Evolutionary conservation across 2,329 filamentous ascomycete genomes (phyloP).

Genomic region (Daldinia sp.): DNA sequence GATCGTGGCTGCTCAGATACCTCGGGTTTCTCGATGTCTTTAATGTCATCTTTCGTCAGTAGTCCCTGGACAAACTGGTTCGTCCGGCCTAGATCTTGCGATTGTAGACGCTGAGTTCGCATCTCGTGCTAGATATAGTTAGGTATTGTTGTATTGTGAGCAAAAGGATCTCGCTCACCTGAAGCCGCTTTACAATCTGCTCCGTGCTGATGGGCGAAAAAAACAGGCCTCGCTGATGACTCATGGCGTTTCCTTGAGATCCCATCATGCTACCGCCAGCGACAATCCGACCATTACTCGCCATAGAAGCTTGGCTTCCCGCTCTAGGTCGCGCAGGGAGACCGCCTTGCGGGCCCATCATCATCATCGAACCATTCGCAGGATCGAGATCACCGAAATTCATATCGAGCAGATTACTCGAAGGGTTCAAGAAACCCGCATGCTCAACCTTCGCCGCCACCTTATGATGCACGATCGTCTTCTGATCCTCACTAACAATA

Average conservation of each 20-base stretch:
- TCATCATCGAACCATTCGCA: constrained; percentile 75
- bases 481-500: constrained; percentile 98
- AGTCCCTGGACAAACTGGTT: constrained; percentile 82
- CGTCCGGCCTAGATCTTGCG: constrained; percentile 83
- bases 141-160: constrained; percentile 12
- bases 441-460: constrained; percentile 97
- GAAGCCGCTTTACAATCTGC: constrained; percentile 87
- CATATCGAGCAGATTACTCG: constrained; percentile 82
- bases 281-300: constrained; percentile 68
- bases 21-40: constrained; percentile 64
- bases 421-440: constrained; percentile 80
- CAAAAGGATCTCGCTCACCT: constrained; percentile 61
- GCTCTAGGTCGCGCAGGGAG: constrained; percentile 75
- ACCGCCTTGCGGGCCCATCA: constrained; percentile 73
- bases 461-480: constrained; percentile 98
- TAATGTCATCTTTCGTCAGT: constrained; percentile 74
- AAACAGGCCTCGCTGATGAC: constrained; percentile 84
- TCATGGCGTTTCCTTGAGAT: constrained; percentile 64
- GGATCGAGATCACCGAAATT: constrained; percentile 93
- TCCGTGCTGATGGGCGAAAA: constrained; percentile 90
- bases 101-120: constrained; percentile 86
- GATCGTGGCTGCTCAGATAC: constrained; percentile 57
- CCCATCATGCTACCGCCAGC: constrained; percentile 59
- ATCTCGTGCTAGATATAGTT: constrained; percentile 76
- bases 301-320: constrained; percentile 71